Conservation (phyloP, 345 rosid genomes). For the Aquilaria yunnanensis region DNA sequence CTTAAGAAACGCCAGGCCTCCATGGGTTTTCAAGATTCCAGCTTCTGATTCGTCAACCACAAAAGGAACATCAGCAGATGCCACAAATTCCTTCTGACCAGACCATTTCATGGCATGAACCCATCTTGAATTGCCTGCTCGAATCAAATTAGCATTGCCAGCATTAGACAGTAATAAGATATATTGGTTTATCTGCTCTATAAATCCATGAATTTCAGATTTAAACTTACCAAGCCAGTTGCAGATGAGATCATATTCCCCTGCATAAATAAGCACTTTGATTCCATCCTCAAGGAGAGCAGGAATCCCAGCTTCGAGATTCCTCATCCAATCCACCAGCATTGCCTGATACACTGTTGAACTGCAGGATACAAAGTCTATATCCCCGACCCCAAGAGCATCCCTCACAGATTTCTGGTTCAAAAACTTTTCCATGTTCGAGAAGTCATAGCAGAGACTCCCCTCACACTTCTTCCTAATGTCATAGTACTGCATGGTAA, state of each 20-base stretch:
- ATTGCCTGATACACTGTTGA: slow-evolving; percentile 68
- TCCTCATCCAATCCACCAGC: slow-evolving; percentile 96
- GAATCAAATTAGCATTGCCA: background rate
- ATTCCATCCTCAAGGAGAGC: slow-evolving; percentile 89
- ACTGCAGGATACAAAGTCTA: slow-evolving; percentile 92
- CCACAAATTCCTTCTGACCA: slow-evolving; percentile 59
- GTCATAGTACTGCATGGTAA: slow-evolving; percentile 74
- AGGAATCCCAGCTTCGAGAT: slow-evolving; percentile 92
- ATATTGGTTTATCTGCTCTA: background rate
- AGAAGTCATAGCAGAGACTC: slow-evolving; percentile 94
- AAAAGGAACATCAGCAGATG: slow-evolving; percentile 62
- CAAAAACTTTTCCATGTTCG: slow-evolving; percentile 92
- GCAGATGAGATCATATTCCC: slow-evolving; percentile 99
- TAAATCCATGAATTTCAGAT: background rate
- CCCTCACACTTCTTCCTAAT: slow-evolving; percentile 88
- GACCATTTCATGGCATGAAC: slow-evolving; percentile 99
- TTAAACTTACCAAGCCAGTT: slow-evolving; percentile 87
- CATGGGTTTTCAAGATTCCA: slow-evolving; percentile 63
- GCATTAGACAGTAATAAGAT: background rate
- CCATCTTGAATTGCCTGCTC: slow-evolving; percentile 96
- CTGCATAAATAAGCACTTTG: slow-evolving; percentile 87
- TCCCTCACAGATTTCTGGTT: slow-evolving; percentile 64
- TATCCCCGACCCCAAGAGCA: slow-evolving; percentile 75
- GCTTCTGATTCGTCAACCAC: slow-evolving; percentile 73
- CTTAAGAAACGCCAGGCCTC: slow-evolving; percentile 89